A percentile compares a stretch with the other conserved stretches of the same genome.
Conservation (phyloP, 768 basidiomycete species). For the Hygrophorus pudorinus region DNA sequence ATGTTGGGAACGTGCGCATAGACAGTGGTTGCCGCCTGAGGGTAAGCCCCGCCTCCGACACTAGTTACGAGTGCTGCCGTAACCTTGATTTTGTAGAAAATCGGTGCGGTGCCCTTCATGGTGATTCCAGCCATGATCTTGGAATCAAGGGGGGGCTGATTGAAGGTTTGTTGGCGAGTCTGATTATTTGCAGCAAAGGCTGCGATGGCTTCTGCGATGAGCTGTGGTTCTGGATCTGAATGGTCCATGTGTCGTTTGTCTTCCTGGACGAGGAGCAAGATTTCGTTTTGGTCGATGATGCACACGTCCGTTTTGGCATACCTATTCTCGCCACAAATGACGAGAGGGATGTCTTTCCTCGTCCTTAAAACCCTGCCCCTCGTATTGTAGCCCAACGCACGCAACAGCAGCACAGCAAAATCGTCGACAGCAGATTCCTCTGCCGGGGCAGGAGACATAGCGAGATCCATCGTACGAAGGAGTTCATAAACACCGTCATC, state of each 20-base stretch:
- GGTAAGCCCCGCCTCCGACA: constrained; percentile 13
- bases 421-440: constrained; percentile 26
- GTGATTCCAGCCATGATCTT: constrained; percentile 19
- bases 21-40: constrained; percentile 12
- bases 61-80: constrained; percentile 12
- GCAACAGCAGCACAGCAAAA: constrained; percentile 21
- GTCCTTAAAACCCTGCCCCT: constrained; percentile 14
- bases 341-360: constrained; percentile 16
- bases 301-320: constrained; percentile 21
- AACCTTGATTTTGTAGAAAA: constrained; percentile 21
- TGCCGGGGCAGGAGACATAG: constrained; percentile 7
- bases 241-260: constrained; percentile 12
- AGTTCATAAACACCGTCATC: too few species aligned
- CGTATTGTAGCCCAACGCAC: constrained; percentile 16
- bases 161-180: constrained; percentile 5
- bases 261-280: constrained; percentile 18
- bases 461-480: constrained; percentile 5
- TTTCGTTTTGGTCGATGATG: constrained; percentile 15
- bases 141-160: constrained; percentile 10
- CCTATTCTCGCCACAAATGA: constrained; percentile 19
- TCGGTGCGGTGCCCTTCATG: constrained; percentile 20
- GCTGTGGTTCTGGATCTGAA: constrained; percentile 11
- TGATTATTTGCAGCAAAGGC: constrained; percentile 19
- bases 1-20: constrained; percentile 13
- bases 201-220: constrained; percentile 18